These are phyloP conservation scores for Bidens hawaiensis DNA, from an alignment of 140 eudicot species.

Conservation along the genomic window DNA sequence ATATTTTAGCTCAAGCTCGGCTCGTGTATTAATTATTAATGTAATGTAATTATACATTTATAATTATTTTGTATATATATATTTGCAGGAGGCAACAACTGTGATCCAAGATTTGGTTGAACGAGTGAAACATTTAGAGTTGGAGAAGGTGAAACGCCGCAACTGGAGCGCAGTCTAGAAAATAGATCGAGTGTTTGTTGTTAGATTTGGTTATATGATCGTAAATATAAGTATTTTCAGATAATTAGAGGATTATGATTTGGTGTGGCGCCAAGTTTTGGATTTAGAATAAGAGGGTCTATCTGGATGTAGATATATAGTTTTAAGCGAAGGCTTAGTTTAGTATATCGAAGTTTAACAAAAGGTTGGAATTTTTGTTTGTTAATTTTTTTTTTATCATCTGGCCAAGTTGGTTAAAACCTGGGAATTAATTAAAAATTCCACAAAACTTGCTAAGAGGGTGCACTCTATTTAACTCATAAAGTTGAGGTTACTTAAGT, in stretches of 20 bases:
- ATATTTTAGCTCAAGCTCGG: too few relatives aligned
- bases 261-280: constrained; percentile 18
- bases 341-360: neutral
- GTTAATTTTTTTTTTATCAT: neutral
- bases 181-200: neutral
- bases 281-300: constrained; percentile 4
- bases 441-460: too few relatives aligned
- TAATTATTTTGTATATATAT: neutral
- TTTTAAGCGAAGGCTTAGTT: neutral
- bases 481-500: too few relatives aligned
- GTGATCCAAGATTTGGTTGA: constrained; percentile 59
- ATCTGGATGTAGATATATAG: constrained; percentile 10
- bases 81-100: constrained; percentile 60
- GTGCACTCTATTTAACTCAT: too few relatives aligned
- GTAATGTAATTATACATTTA: too few relatives aligned
- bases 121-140: constrained; percentile 47
- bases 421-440: too few relatives aligned
- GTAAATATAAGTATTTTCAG: constrained; percentile 11
- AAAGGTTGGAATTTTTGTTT: neutral
- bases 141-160: constrained; percentile 39
- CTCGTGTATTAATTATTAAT: too few relatives aligned
- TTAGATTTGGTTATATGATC: neutral
- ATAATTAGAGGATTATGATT: neutral
- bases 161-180: constrained; percentile 18
- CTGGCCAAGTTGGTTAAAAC: neutral